Evolutionary conservation across 805 yeast species (phyloP).

Genomic region (Metschnikowia bowlesiae): DNA sequence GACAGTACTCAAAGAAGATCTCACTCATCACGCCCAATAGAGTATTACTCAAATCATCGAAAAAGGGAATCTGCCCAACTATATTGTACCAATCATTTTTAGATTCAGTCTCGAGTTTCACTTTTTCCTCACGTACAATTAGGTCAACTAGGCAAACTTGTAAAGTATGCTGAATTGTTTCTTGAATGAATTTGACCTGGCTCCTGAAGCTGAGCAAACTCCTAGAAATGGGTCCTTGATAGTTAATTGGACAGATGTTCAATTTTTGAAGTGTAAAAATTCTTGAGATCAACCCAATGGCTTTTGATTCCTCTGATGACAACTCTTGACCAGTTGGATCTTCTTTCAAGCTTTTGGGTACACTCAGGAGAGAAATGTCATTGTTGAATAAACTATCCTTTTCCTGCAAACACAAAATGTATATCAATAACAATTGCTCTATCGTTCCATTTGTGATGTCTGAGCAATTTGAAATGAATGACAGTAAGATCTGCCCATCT

Average conservation of each 20-base stretch:
- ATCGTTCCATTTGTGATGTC: constrained; percentile 18
- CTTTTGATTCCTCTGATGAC: constrained; percentile 37
- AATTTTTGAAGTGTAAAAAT: constrained; percentile 34
- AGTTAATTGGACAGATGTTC: constrained; percentile 41
- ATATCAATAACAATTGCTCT: constrained; percentile 44
- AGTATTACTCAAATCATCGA: constrained; percentile 51
- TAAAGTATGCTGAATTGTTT: constrained; percentile 49
- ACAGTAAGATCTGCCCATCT: constrained; percentile 49
- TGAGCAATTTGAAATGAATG: constrained; percentile 20
- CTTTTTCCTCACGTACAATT: constrained; percentile 43
- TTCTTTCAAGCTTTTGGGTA: constrained; percentile 30
- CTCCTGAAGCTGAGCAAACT: constrained; percentile 64
- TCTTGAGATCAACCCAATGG: constrained; percentile 32
- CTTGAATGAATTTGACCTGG: constrained; percentile 49
- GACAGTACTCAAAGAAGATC: constrained; percentile 45
- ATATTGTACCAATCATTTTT: constrained; percentile 57
- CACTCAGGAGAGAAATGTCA: constrained; percentile 30
- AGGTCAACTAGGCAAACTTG: constrained; percentile 49
- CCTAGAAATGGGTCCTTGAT: constrained; percentile 66
- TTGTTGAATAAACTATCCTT: constrained; percentile 38
- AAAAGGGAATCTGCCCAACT: constrained; percentile 59
- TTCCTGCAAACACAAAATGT: constrained; percentile 39
- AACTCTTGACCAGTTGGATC: constrained; percentile 19
- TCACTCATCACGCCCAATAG: constrained; percentile 58
- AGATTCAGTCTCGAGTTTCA: constrained; percentile 41